These are phyloP conservation scores for Cordyceps pruinosa DNA, from an alignment of 2,329 filamentous ascomycete genomes.

Conservation along the genomic window DNA sequence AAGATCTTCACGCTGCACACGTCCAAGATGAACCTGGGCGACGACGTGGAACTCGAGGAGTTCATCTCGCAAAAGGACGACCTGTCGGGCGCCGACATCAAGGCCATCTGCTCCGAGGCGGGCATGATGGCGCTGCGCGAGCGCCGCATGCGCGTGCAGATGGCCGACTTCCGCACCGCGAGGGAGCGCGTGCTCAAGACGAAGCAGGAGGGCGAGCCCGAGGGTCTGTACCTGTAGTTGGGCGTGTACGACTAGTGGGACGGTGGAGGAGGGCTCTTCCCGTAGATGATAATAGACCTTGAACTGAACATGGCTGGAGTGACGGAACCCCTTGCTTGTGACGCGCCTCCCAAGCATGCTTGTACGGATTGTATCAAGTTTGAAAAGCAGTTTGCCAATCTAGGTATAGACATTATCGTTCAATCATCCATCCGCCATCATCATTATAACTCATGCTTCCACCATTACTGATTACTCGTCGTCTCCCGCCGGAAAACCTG, in stretches of 20 bases:
- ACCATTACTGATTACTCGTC: neutral
- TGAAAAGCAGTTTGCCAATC: neutral
- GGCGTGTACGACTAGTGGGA: conserved; percentile 19
- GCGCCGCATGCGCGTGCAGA: conserved; percentile 95
- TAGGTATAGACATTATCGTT: neutral
- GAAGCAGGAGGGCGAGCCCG: conserved; percentile 96
- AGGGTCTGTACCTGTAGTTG: conserved; percentile 91
- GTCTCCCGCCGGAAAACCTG: neutral
- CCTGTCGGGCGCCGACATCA: conserved; percentile 93
- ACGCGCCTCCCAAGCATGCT: too few relatives aligned
- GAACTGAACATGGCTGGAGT: neutral
- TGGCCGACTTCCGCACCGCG: conserved; percentile 93
- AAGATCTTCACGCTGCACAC: conserved; percentile 99
- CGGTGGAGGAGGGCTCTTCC: neutral
- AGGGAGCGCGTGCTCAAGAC: conserved; percentile 94
- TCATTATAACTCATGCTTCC: too few relatives aligned
- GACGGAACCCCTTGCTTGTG: neutral
- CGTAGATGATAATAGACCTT: conserved; percentile 9
- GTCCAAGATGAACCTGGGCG: conserved; percentile 93
- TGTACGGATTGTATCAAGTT: neutral
- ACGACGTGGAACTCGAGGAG: conserved; percentile 97
- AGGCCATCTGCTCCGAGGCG: conserved; percentile 96
- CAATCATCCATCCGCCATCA: too few relatives aligned
- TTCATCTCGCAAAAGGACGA: conserved; percentile 99
- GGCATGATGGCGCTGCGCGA: conserved; percentile 91